Percentiles rank a stretch among this genome's conserved stretches.
phyloP scores from a whole-genome alignment of 805 yeast genomes.

The Monosporozyma servazzii region DNA sequence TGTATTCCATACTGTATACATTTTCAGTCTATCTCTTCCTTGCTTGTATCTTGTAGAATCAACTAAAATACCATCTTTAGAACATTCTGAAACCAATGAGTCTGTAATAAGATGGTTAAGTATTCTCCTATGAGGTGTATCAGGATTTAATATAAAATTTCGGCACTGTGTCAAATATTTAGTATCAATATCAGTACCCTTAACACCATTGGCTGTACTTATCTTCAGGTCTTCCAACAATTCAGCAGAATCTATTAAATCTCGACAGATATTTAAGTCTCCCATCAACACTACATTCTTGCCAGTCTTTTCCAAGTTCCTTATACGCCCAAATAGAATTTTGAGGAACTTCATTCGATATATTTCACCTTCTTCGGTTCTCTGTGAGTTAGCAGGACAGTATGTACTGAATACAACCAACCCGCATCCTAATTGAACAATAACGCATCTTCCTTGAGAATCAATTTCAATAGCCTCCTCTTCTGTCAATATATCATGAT shows the following conservation, averaged over 20 bases:
- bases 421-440: conserved; percentile 59
- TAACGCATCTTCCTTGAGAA: conserved; percentile 74
- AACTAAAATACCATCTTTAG: conserved; percentile 37
- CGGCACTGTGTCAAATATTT: conserved; percentile 29
- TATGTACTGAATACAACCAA: conserved; percentile 59
- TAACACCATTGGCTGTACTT: conserved; percentile 31
- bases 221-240: conserved; percentile 29
- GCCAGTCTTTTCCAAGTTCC: conserved; percentile 43
- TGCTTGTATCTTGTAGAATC: conserved; percentile 53
- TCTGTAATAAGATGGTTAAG: conserved; percentile 39
- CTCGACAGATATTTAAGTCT: conserved; percentile 76
- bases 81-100: conserved; percentile 25
- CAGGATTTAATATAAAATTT: conserved; percentile 27
- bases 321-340: conserved; percentile 52
- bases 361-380: conserved; percentile 54
- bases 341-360: conserved; percentile 51
- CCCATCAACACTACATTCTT: conserved; percentile 77
- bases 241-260: conserved; percentile 77
- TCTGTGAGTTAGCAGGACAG: conserved; percentile 86
- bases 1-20: conserved; percentile 93
- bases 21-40: conserved; percentile 43
- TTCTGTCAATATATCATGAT: conserved; percentile 37
- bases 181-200: conserved; percentile 29
- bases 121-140: conserved; percentile 35
- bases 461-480: conserved; percentile 43